Evolutionary conservation across 208 protist species (phyloP).

Genomic region (Balamuthia mandrillaris): DNA sequence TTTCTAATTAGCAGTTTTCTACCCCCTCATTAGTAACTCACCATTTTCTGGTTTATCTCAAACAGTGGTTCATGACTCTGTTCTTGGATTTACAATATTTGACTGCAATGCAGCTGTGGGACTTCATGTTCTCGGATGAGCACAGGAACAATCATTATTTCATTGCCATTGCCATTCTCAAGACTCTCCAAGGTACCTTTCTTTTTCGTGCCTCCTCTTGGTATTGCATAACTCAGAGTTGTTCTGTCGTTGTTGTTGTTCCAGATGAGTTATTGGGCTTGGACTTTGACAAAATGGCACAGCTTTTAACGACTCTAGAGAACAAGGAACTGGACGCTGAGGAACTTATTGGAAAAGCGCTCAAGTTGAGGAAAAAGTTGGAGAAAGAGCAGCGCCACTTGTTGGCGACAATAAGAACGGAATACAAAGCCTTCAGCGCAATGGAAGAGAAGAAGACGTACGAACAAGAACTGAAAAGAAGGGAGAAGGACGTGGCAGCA

Average conservation of each 20-base stretch:
- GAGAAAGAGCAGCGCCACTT: background rate
- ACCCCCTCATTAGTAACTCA: background rate
- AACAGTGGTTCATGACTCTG: slow-evolving; percentile 2
- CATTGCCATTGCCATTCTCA: background rate
- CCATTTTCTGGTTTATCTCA: background rate
- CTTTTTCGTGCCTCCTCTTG: too few relatives aligned
- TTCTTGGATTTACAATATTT: background rate
- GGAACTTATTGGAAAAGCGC: background rate
- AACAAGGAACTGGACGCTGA: background rate
- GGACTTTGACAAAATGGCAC: background rate
- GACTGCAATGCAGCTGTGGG: background rate
- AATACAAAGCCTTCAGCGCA: too few relatives aligned
- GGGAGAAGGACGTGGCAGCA: too few relatives aligned
- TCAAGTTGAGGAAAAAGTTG: background rate
- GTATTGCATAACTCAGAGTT: too few relatives aligned
- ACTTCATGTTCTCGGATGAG: slow-evolving; percentile 35
- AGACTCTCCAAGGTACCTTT: background rate
- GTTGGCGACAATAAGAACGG: too few relatives aligned
- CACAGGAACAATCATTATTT: background rate
- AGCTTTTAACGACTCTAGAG: background rate
- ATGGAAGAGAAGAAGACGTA: too few relatives aligned
- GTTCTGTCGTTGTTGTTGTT: background rate
- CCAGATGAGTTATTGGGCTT: background rate
- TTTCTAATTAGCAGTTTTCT: background rate
- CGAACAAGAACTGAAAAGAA: too few relatives aligned